Base-by-base conservation (phyloP, 2,329 filamentous ascomycete species). In the Leptographium wingfieldii region DNA sequence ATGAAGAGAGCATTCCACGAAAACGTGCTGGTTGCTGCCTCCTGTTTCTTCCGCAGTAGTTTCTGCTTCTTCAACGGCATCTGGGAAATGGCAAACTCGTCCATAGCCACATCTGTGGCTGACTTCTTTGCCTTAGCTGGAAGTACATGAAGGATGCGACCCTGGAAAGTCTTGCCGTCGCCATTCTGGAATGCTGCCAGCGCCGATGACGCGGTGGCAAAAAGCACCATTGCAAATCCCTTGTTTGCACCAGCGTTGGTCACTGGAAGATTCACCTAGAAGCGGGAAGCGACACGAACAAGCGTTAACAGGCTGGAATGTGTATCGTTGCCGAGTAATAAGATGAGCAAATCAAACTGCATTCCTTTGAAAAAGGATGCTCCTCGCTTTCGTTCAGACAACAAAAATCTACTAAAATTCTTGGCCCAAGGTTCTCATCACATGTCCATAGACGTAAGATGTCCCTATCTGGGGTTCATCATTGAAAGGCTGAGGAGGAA, bases 321-420 rank as follows among this genome's bases (percentile, higher is more conserved):
- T 14, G 12, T n/a, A 5, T 19, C n/a, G 2, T 11, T 27, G 27
- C 35, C 3, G 22, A 10, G 25, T 5, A 56, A 31, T 19, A 22
- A 57, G 3, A 48, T 7, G 22, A 48, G 10, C n/a, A 38, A 56
- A 56, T 33, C 33, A 57, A 35, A n/a, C 9, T 7, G 54, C 57
- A 52, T 58, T 55, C 38, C 38, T 46, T 9, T n/a, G 25, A 12
- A 29, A 46, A 40, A 55, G n/a, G 9, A 62, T 61, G 63, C 65
- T 66, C 63, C 63, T 64, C 40, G 27, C 75, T 31, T 49, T 11
- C 9, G 40, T 54, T 92, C 87, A 94, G 90, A 82, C 78, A 75
- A 87, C 90, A 85, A 92, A 88, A 90, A 96, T 97, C 92, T 99
- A 99, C 94, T 96, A 99, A 96, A 95, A 96, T 94, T 88, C 82